A percentile compares a stretch with the other conserved stretches of the same genome.
Conservation (phyloP, 768 basidiomycete genomes). For the Phylloporus arenicola region DNA sequence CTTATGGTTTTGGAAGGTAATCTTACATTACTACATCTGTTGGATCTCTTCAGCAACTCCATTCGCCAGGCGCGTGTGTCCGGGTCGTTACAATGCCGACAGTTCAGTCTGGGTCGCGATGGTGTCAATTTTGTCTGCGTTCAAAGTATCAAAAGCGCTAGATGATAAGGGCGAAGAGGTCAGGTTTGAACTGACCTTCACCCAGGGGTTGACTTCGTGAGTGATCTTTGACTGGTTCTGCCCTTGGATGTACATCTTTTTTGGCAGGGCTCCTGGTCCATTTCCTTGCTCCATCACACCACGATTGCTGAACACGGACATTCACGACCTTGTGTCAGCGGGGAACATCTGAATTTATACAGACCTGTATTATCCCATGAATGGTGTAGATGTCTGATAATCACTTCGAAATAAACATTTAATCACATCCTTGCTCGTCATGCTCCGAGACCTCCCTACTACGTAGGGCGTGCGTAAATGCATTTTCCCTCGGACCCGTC, state of each 20-base stretch:
- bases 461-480: too few species aligned
- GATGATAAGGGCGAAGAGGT: neutral
- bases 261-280: neutral
- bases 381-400: too few species aligned
- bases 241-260: neutral
- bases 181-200: neutral
- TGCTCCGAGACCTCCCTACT: too few species aligned
- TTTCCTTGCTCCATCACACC: neutral
- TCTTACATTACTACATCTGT: neutral
- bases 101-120: neutral
- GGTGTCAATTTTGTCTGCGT: neutral
- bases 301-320: neutral
- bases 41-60: neutral
- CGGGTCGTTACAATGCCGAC: neutral
- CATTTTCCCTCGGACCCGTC: too few species aligned
- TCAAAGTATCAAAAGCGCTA: neutral
- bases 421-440: too few species aligned
- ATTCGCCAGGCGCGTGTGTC: neutral
- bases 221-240: neutral
- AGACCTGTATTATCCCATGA: neutral
- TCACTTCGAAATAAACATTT: too few species aligned
- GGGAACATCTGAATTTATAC: neutral
- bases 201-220: neutral
- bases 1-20: neutral
- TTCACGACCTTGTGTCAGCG: neutral